Base-by-base conservation (phyloP, 192 early-diverging fungal genomes). In the Coemansia sp. region DNA sequence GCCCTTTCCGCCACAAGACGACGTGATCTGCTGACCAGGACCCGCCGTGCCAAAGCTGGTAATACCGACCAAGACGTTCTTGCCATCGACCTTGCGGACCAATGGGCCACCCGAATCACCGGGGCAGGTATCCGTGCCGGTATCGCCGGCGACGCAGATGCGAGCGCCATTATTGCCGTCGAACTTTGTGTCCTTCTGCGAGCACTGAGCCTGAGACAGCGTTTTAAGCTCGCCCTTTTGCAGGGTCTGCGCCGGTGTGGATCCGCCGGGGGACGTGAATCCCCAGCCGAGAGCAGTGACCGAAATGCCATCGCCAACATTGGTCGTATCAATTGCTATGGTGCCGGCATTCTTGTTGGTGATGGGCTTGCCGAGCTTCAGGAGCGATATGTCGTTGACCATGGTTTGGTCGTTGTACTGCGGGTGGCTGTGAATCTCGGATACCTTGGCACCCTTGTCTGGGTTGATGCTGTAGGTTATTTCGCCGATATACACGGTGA, bases 51-150 rank as follows among this genome's bases (percentile, higher is more conserved):
- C 84, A 72, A 79, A 85, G 67, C 79, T 82, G 16, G 80, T 82
- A 35, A 85, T 73, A 5, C 84, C 84, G 2, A 72, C 72, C 45
- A 83, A 55, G 48, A 65, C 68, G 26, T 68, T 68, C n/a, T 61
- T 68, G 21, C 84, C 77, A 28, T 63, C 62, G 21, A 73, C 61
- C 38, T 68, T 28, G 64, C 72, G 81, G 25, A 84, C 65, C 63
- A 85, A 38, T 2, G 80, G 84, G 9, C 84, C 84, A 3, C 84
- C 84, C 3, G 80, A 83, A 36, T 85, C 84, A 21, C 84, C 84
- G 0, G 75, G 75, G 50, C 84, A 85, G 0, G 80, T 77, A 16
- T 76, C 80, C 1, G 64, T 53, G 10, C 76, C 79, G 0, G 36
- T 59, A 36, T 84, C 75, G 1, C 68, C 70, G 20, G 77, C 77